Percentiles rank a stretch among this genome's conserved stretches.
Evolutionary conservation across 2,329 filamentous ascomycete species (phyloP).

Genomic region (Fusarium chaquense): DNA sequence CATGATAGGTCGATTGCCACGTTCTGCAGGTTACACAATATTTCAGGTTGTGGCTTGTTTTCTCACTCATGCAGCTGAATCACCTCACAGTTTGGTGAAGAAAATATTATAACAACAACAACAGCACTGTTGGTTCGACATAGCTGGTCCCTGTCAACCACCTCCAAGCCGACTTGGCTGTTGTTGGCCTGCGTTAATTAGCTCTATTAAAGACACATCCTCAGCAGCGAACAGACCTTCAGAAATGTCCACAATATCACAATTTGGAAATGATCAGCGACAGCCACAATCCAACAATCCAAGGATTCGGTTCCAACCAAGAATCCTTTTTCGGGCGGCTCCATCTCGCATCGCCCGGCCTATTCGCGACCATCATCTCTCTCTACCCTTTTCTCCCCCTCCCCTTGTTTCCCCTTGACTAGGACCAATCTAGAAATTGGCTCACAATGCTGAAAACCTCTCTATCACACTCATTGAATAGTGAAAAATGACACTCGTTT

Average conservation of each 20-base stretch:
- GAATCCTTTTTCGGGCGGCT: constrained; percentile 7
- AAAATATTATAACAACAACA: neutral
- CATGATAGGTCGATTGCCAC: constrained; percentile 5
- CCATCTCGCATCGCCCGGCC: constrained; percentile 13
- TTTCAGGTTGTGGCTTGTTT: neutral
- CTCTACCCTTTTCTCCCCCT: neutral
- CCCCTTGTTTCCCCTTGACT: constrained; percentile 3
- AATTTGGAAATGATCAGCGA: constrained; percentile 15
- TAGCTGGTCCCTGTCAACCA: constrained; percentile 13
- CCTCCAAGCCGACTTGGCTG: constrained; percentile 7
- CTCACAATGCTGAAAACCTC: neutral
- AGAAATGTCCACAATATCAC: neutral
- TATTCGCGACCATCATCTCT: constrained; percentile 15
- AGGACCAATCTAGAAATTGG: neutral
- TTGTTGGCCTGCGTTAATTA: neutral
- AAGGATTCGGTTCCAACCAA: constrained; percentile 1
- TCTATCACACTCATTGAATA: neutral
- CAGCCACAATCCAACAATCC: constrained; percentile 9
- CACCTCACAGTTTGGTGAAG: neutral
- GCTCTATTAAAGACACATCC: neutral
- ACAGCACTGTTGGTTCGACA: neutral
- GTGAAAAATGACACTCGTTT: neutral
- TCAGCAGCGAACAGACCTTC: neutral
- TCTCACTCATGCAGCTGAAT: neutral
- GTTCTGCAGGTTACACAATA: neutral